Evolutionary conservation across 1,139 yeast genomes (phyloP).

Genomic region (Yamadazyma blattariae): DNA sequence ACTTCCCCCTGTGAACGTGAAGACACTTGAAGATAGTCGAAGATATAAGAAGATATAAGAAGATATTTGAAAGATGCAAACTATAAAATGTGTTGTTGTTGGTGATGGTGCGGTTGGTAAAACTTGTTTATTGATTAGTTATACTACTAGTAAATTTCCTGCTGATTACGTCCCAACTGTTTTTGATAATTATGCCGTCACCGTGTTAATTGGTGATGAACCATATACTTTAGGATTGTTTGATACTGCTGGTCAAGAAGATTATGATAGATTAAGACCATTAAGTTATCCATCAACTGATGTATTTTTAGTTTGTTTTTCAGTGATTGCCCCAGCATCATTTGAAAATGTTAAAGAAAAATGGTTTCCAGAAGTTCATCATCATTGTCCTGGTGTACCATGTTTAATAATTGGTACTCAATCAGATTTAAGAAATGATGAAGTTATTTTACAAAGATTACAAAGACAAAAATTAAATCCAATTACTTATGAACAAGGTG

Average conservation of each 20-base stretch:
- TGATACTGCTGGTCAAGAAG: constrained; percentile 99
- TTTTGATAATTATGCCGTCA: constrained; percentile 95
- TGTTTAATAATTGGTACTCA: constrained; percentile 96
- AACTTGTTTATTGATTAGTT: constrained; percentile 87
- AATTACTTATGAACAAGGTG: constrained; percentile 84
- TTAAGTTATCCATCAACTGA: constrained; percentile 95
- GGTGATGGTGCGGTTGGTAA: constrained; percentile 99
- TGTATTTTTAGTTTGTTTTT: constrained; percentile 90
- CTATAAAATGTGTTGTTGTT: constrained; percentile 93
- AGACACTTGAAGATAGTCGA: neutral
- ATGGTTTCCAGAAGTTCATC: constrained; percentile 98
- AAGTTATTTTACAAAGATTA: constrained; percentile 82
- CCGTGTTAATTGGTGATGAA: constrained; percentile 98
- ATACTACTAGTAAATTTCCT: constrained; percentile 84
- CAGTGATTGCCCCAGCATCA: constrained; percentile 95
- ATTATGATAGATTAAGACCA: constrained; percentile 95
- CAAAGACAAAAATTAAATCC: constrained; percentile 90
- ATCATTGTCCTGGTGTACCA: constrained; percentile 97
- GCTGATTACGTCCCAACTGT: constrained; percentile 90
- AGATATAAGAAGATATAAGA: neutral
- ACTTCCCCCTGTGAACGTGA: neutral
- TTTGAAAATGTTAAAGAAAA: constrained; percentile 96
- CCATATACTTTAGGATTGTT: constrained; percentile 94
- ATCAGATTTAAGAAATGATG: constrained; percentile 91
- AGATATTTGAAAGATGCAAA: constrained; percentile 63